Conservation (phyloP, 805 yeast genomes). For the Metschnikowia reukaufii region DNA sequence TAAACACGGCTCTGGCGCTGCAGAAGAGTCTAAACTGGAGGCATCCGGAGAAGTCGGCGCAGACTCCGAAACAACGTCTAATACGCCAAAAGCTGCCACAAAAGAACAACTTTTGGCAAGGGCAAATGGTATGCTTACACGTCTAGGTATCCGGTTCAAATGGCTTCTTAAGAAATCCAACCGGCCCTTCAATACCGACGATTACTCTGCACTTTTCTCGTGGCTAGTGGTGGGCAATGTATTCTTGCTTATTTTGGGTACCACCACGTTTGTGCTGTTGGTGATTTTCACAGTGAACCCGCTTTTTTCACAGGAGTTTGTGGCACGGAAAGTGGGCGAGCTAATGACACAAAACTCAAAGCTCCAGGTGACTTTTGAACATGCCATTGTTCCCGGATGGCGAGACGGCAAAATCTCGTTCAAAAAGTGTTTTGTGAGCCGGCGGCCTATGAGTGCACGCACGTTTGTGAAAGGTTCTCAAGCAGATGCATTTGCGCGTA, state of each 20-base stretch:
- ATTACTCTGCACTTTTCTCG: slow-evolving; percentile 82
- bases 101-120: slow-evolving; percentile 27
- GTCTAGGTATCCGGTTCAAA: slow-evolving; percentile 45
- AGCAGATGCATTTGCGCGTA: slow-evolving; percentile 64
- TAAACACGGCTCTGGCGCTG: neutral
- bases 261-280: slow-evolving; percentile 88
- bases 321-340: slow-evolving; percentile 80
- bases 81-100: slow-evolving; percentile 8
- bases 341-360: slow-evolving; percentile 80
- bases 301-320: slow-evolving; percentile 82
- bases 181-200: slow-evolving; percentile 90
- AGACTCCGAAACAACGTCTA: neutral
- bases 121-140: slow-evolving; percentile 30
- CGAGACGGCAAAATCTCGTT: slow-evolving; percentile 80
- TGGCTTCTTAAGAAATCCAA: slow-evolving; percentile 77
- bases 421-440: slow-evolving; percentile 80
- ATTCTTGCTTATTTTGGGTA: slow-evolving; percentile 74
- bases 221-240: slow-evolving; percentile 92
- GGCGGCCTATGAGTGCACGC: slow-evolving; percentile 64
- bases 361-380: slow-evolving; percentile 82
- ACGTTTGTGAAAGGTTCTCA: slow-evolving; percentile 71
- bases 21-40: neutral
- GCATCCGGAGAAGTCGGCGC: neutral
- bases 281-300: slow-evolving; percentile 77
- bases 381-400: slow-evolving; percentile 95